phyloP scores from a whole-genome alignment of 768 basidiomycete genomes.

The Pleurotus platypus region DNA sequence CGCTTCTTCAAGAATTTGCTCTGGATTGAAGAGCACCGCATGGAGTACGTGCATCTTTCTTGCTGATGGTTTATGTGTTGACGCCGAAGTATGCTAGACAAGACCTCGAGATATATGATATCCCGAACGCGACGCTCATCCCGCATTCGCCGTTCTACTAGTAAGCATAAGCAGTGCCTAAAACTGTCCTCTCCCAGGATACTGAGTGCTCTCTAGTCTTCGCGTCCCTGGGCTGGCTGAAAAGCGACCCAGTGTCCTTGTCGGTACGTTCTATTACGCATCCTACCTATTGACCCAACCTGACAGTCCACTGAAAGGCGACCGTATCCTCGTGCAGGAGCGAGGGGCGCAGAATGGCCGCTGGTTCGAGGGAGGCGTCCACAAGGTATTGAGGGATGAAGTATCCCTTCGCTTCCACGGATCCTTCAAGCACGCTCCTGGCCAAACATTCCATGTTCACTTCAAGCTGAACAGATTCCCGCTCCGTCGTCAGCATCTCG shows the following conservation, averaged over 20 bases:
- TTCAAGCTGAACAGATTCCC: slow-evolving; percentile 59
- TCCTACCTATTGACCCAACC: not conserved
- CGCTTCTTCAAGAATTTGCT: slow-evolving; percentile 47
- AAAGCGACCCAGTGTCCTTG: slow-evolving; percentile 52
- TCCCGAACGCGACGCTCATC: slow-evolving; percentile 28
- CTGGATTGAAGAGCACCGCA: slow-evolving; percentile 51
- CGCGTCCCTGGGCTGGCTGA: slow-evolving; percentile 51
- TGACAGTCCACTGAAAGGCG: slow-evolving; percentile 29
- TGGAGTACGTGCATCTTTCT: slow-evolving; percentile 21
- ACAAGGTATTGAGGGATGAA: slow-evolving; percentile 41
- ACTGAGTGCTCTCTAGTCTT: slow-evolving; percentile 23
- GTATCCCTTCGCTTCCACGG: slow-evolving; percentile 48
- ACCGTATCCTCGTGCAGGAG: slow-evolving; percentile 49
- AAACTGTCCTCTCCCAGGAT: not conserved
- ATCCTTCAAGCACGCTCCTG: slow-evolving; percentile 31
- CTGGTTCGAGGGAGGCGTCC: slow-evolving; percentile 62
- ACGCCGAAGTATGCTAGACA: slow-evolving; percentile 22
- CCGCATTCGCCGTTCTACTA: slow-evolving; percentile 28
- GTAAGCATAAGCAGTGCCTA: slow-evolving; percentile 25
- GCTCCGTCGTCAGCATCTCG: slow-evolving; percentile 57
- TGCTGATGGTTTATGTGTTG: not conserved
- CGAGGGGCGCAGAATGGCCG: slow-evolving; percentile 32
- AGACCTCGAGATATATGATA: slow-evolving; percentile 37
- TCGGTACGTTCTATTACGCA: slow-evolving; percentile 33
- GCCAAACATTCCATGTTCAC: slow-evolving; percentile 42